These are phyloP conservation scores for Sclerotinia spermophila DNA, from an alignment of 2,329 filamentous ascomycete species.

Conservation along the genomic window DNA sequence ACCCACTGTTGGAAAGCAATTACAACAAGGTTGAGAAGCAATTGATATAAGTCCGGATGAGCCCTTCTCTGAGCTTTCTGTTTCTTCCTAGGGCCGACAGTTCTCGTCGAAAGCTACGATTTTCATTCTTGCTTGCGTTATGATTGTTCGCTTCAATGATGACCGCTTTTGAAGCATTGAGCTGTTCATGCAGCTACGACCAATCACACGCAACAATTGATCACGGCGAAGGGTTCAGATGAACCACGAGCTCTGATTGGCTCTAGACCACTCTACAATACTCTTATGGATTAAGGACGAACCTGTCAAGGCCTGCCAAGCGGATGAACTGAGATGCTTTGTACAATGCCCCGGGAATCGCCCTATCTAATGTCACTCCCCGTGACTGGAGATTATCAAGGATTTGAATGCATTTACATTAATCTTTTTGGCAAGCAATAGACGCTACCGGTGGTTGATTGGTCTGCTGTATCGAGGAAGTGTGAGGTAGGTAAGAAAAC, in stretches of 20 bases:
- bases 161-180: background rate
- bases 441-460: background rate
- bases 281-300: background rate
- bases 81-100: background rate
- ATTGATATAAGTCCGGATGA: constrained; percentile 5
- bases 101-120: background rate
- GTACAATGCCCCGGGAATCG: background rate
- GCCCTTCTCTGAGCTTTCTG: background rate
- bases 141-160: background rate
- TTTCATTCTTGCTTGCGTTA: background rate
- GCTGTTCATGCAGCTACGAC: constrained; percentile 10
- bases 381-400: background rate
- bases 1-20: constrained; percentile 1
- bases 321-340: too few relatives aligned
- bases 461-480: background rate
- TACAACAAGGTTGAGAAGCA: background rate
- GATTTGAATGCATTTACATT: background rate
- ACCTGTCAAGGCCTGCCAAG: background rate
- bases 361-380: background rate
- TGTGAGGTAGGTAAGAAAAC: background rate
- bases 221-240: background rate
- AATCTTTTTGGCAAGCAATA: background rate
- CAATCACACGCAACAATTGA: background rate
- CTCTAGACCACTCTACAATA: background rate
- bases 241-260: constrained; percentile 4